Base-by-base conservation (phyloP, 2,329 filamentous ascomycete genomes). In the Aspergillus sp. region DNA sequence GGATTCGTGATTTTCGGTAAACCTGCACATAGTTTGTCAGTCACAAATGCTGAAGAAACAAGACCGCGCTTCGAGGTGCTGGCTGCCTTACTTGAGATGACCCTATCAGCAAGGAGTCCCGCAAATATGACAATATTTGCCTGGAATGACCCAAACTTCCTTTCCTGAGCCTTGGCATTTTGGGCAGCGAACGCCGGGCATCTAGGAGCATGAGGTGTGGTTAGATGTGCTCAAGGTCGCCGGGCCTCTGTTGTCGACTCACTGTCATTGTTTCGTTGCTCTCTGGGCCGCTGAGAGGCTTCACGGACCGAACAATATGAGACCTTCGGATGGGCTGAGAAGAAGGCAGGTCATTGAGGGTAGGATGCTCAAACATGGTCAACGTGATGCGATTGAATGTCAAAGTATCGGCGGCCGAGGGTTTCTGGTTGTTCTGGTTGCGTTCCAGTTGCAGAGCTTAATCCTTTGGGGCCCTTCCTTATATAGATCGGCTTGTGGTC, bases 61-160 rank as follows among this genome's bases (percentile, higher is more conserved):
- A 37, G 12, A n/a, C 33, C 37, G 39, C 33, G 11, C 20, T 45
- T 53, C 34, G 4, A 48, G 39, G 39, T 6, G 20, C n/a, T n/a
- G 22, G 42, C n/a, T 37, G 27, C 24, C 19, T 24, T 56, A 58
- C 55, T 37, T 47, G 24, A 44, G 19, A 39, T 13, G 9, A 17
- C 34, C 40, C 24, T 19, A 53, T 67, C 60, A 66, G 45, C 67
- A 73, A 70, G 46, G 69, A 58, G 71, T 73, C 11, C 75, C 72
- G 55, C 76, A 79, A 41, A 74, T 64, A 61, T 78, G 76, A 58
- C 77, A 79, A 60, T 73, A 70, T 58, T 77, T 78, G n/a, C 77
- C 77, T 5, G 77, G 76, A 54, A 79, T 79, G 3, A 79, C 77
- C 77, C 77, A 79, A 22, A 70, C 67, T 62, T 77, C 75, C 52